A percentile compares a stretch with the other conserved stretches of the same genome.
These are phyloP conservation scores for Penicillium rolfsii DNA, from an alignment of 2,329 filamentous ascomycete species.

Conservation along the genomic window DNA sequence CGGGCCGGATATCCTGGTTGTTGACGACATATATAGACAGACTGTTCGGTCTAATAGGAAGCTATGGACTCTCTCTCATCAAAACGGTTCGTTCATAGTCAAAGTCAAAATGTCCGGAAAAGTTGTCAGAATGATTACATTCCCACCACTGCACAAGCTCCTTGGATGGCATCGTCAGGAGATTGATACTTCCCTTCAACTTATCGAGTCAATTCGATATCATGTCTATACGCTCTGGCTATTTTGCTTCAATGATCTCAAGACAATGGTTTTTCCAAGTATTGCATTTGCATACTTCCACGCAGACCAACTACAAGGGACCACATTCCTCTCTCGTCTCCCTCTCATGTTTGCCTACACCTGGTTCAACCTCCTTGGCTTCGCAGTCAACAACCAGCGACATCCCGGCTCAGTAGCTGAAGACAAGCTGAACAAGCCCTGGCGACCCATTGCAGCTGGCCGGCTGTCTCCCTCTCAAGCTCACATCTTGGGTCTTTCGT, in stretches of 20 bases:
- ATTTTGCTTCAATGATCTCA: constrained; percentile 33
- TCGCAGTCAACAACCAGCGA: constrained; percentile 45
- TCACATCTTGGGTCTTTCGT: constrained; percentile 20
- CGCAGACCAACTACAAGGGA: constrained; percentile 1
- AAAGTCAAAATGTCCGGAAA: neutral
- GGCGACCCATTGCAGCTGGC: constrained; percentile 35
- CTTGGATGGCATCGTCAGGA: neutral
- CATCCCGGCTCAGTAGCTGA: constrained; percentile 39
- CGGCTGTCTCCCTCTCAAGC: constrained; percentile 21
- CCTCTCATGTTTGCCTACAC: neutral
- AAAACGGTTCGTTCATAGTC: too few species aligned
- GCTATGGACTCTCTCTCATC: neutral
- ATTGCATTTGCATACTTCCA: constrained; percentile 35
- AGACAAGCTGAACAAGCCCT: constrained; percentile 49
- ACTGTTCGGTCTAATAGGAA: neutral
- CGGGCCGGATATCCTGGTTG: neutral
- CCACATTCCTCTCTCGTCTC: neutral
- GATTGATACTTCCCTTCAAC: neutral
- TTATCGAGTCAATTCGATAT: neutral
- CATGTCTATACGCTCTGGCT: constrained; percentile 25
- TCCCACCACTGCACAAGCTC: neutral
- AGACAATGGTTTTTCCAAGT: constrained; percentile 34
- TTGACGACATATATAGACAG: neutral
- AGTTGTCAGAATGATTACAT: too few species aligned
- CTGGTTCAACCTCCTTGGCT: constrained; percentile 11